These are phyloP conservation scores for Dillenia suffruticosa DNA, from an alignment of 164 flowering plant genomes.

Conservation along the genomic window DNA sequence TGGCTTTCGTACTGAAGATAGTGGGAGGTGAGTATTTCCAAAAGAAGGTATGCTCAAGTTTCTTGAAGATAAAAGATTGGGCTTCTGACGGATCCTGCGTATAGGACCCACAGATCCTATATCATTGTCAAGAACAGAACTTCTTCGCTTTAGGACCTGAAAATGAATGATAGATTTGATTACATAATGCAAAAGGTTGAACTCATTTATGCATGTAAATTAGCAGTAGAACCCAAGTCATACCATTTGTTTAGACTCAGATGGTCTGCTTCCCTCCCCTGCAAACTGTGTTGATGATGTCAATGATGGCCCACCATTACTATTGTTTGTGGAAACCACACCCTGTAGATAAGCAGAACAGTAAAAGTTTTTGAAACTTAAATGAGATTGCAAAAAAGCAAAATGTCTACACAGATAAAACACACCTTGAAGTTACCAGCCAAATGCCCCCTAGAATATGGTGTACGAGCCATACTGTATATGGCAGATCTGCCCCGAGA, in stretches of 20 bases:
- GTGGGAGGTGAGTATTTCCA: slow-evolving; percentile 19
- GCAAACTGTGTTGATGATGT: slow-evolving; percentile 33
- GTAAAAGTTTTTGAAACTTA: background rate
- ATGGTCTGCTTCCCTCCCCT: slow-evolving; percentile 25
- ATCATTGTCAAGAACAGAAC: slow-evolving; percentile 71
- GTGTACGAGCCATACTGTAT: slow-evolving; percentile 81
- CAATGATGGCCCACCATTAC: slow-evolving; percentile 29
- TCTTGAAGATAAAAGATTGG: slow-evolving; percentile 42
- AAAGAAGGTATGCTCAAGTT: slow-evolving; percentile 17
- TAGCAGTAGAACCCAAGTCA: background rate
- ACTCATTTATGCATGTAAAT: background rate
- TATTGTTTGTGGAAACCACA: slow-evolving; percentile 20
- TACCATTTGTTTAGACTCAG: slow-evolving; percentile 48
- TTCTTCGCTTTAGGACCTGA: slow-evolving; percentile 72
- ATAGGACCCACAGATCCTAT: slow-evolving; percentile 74
- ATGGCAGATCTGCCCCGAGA: slow-evolving; percentile 84
- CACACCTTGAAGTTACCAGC: slow-evolving; percentile 42
- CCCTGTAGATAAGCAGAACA: slow-evolving; percentile 23
- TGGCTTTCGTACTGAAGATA: slow-evolving; percentile 15
- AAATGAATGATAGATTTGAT: slow-evolving; percentile 7
- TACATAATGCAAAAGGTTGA: background rate
- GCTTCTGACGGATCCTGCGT: slow-evolving; percentile 83
- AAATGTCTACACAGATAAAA: background rate
- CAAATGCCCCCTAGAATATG: slow-evolving; percentile 55
- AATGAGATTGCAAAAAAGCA: background rate